Evolutionary conservation across 768 basidiomycete species (phyloP).

Genomic region (Collybia sp.): DNA sequence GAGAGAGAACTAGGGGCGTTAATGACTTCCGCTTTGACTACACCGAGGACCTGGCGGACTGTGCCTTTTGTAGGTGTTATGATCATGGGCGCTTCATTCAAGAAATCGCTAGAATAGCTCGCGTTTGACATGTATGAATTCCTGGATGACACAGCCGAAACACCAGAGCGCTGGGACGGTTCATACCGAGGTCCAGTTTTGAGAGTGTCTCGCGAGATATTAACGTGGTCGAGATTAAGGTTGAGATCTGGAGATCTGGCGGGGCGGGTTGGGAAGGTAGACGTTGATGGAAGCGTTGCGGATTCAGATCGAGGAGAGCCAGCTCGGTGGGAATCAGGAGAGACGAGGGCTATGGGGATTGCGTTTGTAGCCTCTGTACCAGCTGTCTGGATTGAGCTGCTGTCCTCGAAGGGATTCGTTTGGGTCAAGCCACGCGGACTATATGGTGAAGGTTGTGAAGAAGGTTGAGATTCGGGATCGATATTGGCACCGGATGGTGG

Average conservation of each 20-base stretch:
- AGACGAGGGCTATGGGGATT: conserved; percentile 79
- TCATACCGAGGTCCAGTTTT: conserved; percentile 31
- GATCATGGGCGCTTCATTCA: conserved; percentile 80
- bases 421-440: conserved; percentile 24
- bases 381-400: conserved; percentile 79
- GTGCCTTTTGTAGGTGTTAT: conserved; percentile 63
- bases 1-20: conserved; percentile 45
- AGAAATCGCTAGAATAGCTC: conserved; percentile 73
- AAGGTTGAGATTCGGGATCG: conserved; percentile 50
- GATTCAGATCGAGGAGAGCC: conserved; percentile 22
- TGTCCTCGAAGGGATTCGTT: conserved; percentile 74
- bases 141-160: conserved; percentile 48
- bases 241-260: conserved; percentile 55
- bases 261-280: conserved; percentile 50
- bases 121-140: conserved; percentile 72
- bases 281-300: conserved; percentile 24
- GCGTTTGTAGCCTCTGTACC: conserved; percentile 79
- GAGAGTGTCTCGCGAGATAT: conserved; percentile 51
- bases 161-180: conserved; percentile 49
- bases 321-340: conserved; percentile 44
- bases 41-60: conserved; percentile 69
- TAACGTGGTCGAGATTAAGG: conserved; percentile 59
- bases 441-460: conserved; percentile 29
- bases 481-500: conserved; percentile 46
- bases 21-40: conserved; percentile 77